phyloP scores from a whole-genome alignment of 495 filamentous ascomycete genomes.

The Penicillium chermesinum region DNA sequence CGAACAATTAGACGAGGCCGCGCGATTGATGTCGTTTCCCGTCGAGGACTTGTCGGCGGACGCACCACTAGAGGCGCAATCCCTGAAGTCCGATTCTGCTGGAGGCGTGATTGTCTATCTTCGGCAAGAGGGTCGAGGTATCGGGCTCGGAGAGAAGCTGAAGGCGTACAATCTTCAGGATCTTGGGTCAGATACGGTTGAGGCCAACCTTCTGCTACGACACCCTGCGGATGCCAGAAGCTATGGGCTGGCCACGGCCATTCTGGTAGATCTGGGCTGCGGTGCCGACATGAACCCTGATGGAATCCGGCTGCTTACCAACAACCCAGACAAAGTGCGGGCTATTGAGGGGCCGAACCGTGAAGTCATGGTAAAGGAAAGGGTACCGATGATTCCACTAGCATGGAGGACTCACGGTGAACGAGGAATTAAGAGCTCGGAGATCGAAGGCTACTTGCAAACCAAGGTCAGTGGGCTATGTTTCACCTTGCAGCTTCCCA shows the following conservation, averaged over 20 bases:
- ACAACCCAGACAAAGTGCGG: constrained; percentile 95
- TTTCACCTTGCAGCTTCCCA: neutral
- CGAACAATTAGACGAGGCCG: constrained; percentile 95
- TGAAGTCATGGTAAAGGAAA: constrained; percentile 81
- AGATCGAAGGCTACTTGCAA: constrained; percentile 87
- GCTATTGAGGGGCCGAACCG: constrained; percentile 88
- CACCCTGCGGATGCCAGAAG: constrained; percentile 93
- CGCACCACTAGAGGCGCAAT: constrained; percentile 31
- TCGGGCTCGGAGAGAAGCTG: constrained; percentile 89
- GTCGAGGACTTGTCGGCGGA: constrained; percentile 33
- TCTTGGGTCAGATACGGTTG: constrained; percentile 89
- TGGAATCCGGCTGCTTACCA: constrained; percentile 84
- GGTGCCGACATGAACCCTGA: constrained; percentile 51
- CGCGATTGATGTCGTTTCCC: constrained; percentile 83
- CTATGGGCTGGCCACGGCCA: constrained; percentile 92
- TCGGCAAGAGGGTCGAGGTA: constrained; percentile 92
- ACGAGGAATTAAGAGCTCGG: constrained; percentile 75
- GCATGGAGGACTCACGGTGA: constrained; percentile 80
- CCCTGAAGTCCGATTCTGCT: constrained; percentile 46
- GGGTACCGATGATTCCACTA: constrained; percentile 93
- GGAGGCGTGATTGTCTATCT: constrained; percentile 94
- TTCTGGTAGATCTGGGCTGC: constrained; percentile 78
- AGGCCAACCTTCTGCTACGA: constrained; percentile 85
- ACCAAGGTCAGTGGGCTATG: constrained; percentile 66
- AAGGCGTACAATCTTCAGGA: constrained; percentile 99